Evolutionary conservation across 1,139 yeast species (phyloP).

Genomic region (Spathaspora jeffriesii): DNA sequence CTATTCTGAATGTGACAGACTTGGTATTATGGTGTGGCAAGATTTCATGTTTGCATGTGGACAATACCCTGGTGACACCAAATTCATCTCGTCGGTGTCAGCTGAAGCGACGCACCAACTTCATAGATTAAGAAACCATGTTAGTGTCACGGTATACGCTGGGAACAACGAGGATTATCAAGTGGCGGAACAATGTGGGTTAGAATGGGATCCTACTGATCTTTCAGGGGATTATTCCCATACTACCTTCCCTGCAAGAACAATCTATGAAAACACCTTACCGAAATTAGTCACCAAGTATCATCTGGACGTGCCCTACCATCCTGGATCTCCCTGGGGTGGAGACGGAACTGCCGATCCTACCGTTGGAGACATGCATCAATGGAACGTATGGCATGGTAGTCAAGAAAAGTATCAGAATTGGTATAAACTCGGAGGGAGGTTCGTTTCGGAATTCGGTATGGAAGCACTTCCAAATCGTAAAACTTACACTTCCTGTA

Average conservation of each 20-base stretch:
- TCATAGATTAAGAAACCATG: slow-evolving; percentile 34
- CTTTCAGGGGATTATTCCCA: slow-evolving; percentile 26
- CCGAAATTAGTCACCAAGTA: slow-evolving; percentile 27
- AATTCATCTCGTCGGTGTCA: slow-evolving; percentile 27
- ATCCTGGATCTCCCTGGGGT: slow-evolving; percentile 46
- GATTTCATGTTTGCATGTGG: slow-evolving; percentile 58
- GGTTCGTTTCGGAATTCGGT: slow-evolving; percentile 50
- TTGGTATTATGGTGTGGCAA: slow-evolving; percentile 49
- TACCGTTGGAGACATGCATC: slow-evolving; percentile 45
- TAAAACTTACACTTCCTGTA: slow-evolving; percentile 26
- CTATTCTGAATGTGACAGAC: slow-evolving; percentile 42
- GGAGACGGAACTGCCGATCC: slow-evolving; percentile 31
- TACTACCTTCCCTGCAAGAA: slow-evolving; percentile 40
- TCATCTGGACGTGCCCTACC: slow-evolving; percentile 31
- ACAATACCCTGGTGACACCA: slow-evolving; percentile 39
- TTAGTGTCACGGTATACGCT: slow-evolving; percentile 31
- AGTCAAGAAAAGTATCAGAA: slow-evolving; percentile 42
- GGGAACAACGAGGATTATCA: slow-evolving; percentile 53
- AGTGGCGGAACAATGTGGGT: slow-evolving; percentile 33
- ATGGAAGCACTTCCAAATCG: slow-evolving; percentile 41
- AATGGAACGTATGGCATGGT: slow-evolving; percentile 55
- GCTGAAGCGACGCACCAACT: slow-evolving; percentile 36
- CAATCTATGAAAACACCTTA: slow-evolving; percentile 35
- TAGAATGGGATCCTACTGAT: slow-evolving; percentile 30
- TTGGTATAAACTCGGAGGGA: slow-evolving; percentile 38